Conservation (phyloP, 1,284 basidiomycete genomes). For the Moesziomyces sp. region DNA sequence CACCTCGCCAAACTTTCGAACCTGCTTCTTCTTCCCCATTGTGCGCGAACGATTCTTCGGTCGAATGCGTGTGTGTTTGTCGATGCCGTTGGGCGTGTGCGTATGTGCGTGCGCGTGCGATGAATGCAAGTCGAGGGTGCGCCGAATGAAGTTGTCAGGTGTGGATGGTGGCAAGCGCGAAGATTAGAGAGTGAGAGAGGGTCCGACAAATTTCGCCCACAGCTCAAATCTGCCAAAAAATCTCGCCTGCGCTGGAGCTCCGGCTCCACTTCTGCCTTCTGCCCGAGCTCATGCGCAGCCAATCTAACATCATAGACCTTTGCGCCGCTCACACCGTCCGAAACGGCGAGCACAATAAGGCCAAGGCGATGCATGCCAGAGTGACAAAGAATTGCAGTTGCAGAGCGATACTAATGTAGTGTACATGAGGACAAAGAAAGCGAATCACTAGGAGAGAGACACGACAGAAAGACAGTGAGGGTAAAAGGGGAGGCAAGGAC, state of each 20-base stretch:
- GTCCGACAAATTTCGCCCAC: neutral
- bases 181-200: conserved; percentile 7
- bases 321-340: no score
- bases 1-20: conserved; percentile 91
- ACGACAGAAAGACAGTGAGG: neutral
- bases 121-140: neutral
- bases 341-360: no score
- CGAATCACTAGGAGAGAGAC: neutral
- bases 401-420: conserved; percentile 3
- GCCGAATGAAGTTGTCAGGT: neutral
- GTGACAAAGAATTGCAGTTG: conserved; percentile 1
- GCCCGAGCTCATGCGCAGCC: no score
- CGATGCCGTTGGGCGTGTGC: neutral
- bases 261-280: conserved; percentile 6
- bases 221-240: neutral
- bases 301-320: no score
- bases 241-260: neutral
- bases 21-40: conserved; percentile 90
- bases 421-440: neutral
- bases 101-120: neutral
- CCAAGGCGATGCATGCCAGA: neutral
- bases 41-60: conserved; percentile 1
- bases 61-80: neutral
- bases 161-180: neutral
- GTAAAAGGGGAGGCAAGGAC: neutral